Percentiles rank a stretch among this genome's conserved stretches.
These are phyloP conservation scores for Colletotrichum lentis DNA, from an alignment of 2,329 filamentous ascomycete genomes.

Conservation along the genomic window DNA sequence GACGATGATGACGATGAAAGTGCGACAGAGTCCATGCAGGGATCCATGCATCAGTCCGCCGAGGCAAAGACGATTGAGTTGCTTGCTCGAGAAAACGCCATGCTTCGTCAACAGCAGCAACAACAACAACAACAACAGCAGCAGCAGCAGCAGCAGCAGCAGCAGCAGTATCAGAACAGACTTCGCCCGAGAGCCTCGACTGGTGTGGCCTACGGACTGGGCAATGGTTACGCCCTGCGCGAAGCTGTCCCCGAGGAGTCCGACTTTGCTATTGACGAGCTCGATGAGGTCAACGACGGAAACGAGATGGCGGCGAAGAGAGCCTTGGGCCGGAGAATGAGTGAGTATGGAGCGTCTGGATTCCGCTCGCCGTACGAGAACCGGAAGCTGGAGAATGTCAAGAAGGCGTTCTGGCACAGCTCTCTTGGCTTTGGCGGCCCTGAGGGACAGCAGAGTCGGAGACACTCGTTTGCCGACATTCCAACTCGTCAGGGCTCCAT, in stretches of 20 bases:
- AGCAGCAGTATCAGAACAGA: slow-evolving; percentile 61
- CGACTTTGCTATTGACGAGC: slow-evolving; percentile 76
- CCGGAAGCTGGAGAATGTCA: slow-evolving; percentile 70
- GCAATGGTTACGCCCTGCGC: slow-evolving; percentile 67
- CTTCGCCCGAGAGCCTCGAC: slow-evolving; percentile 68
- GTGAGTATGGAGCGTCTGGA: slow-evolving; percentile 59
- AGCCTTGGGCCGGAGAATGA: slow-evolving; percentile 62
- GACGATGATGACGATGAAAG: slow-evolving; percentile 71
- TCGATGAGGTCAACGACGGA: slow-evolving; percentile 68
- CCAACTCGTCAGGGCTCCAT: slow-evolving; percentile 71
- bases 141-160: slow-evolving; percentile 50
- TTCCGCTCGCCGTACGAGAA: slow-evolving; percentile 65
- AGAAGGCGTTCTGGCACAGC: slow-evolving; percentile 76
- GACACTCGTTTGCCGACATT: slow-evolving; percentile 80
- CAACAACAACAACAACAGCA: slow-evolving; percentile 52
- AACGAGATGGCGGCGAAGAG: slow-evolving; percentile 58
- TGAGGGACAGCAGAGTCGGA: slow-evolving; percentile 75
- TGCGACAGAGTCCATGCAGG: slow-evolving; percentile 63
- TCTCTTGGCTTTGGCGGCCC: slow-evolving; percentile 71
- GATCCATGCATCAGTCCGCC: slow-evolving; percentile 61
- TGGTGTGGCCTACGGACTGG: slow-evolving; percentile 59
- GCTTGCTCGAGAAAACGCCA: slow-evolving; percentile 68
- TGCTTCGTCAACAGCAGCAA: slow-evolving; percentile 66
- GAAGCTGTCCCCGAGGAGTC: slow-evolving; percentile 70
- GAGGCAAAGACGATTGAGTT: slow-evolving; percentile 71